Conservation (phyloP, 805 yeast genomes). For the Sungouiozyma ichnusensis region DNA sequence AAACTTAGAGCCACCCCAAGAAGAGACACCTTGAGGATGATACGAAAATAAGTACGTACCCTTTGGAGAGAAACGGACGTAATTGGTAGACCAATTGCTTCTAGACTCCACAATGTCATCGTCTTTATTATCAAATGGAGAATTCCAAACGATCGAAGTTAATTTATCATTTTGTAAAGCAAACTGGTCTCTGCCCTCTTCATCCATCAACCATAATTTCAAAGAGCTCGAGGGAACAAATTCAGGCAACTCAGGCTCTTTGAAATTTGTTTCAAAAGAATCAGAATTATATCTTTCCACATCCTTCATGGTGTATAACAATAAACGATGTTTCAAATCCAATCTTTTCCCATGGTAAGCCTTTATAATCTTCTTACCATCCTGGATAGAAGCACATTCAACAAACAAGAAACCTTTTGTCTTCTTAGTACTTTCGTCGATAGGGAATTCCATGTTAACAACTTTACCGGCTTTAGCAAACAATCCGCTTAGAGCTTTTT, state of each 20-base stretch:
- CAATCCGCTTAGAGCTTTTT: constrained; percentile 75
- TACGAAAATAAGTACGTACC: constrained; percentile 82
- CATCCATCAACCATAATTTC: constrained; percentile 85
- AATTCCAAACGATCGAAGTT: constrained; percentile 83
- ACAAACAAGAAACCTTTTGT: constrained; percentile 83
- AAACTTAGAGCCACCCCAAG: constrained; percentile 89
- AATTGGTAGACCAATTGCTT: constrained; percentile 77
- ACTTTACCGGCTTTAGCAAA: constrained; percentile 72
- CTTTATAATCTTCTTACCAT: constrained; percentile 71
- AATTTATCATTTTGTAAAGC: constrained; percentile 67
- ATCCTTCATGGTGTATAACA: constrained; percentile 73
- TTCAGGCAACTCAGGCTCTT: constrained; percentile 62
- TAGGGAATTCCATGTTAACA: constrained; percentile 70
- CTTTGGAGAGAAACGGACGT: constrained; percentile 83
- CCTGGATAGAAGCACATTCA: constrained; percentile 57
- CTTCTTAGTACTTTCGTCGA: constrained; percentile 53
- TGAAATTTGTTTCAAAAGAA: constrained; percentile 44
- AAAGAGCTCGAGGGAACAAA: constrained; percentile 72
- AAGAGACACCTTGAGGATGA: constrained; percentile 89
- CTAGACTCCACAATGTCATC: constrained; percentile 73
- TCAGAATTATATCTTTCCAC: constrained; percentile 69
- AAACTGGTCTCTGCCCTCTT: constrained; percentile 82
- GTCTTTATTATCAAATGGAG: constrained; percentile 50
- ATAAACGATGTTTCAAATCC: constrained; percentile 85
- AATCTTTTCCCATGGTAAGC: constrained; percentile 79